Evolutionary conservation across 2,329 filamentous ascomycete species (phyloP), one percentile per base, ranked within the genome.

Genomic region (Fusarium sp.): DNA sequence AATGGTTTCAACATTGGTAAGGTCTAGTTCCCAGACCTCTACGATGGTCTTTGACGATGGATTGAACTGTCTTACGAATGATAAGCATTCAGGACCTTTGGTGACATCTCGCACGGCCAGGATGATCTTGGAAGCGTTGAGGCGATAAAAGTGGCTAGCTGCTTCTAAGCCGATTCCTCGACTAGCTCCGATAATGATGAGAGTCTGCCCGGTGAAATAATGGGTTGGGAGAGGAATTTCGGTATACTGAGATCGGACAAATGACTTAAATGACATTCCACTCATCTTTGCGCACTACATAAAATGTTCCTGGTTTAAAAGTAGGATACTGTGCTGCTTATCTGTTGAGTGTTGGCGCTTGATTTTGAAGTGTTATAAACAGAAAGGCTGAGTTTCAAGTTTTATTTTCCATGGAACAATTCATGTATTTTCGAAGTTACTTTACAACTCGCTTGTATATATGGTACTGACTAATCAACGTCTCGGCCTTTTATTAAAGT

Each of bases 131-230:
- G 36, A 26, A 28, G 45, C 44, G 28, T 30, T 36, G 16, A 57
- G 44, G 20, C 45, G 54, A n/a, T 18, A 20, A 50, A 57, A 57
- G 30, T 57, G 54, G 16, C 37, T 11, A 7, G 45, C 54, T 50
- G 45, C 54, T 57, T 57, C 54, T 8, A 51, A 7, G 8, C 54
- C 44, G 7, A 57, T 11, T 12, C 54, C 54, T 18, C 44, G 44
- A n/a, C 31, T 57, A 30, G 33, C 44, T 42, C 54, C 45, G 15
- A 36, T 57, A 28, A 57, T n/a, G 18, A 56, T 13, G 13, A 56
- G 40, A 33, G 42, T 56, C 16, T 56, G 53, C 1, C 15, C 7
- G 13, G 33, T 33, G 23, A 23, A 51, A 10, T 50, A 36, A 42
- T 41, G 37, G 20, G 10, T 33, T 16, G 54, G 54, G 11, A 50